A percentile compares a stretch with the other conserved stretches of the same genome.
phyloP scores from a whole-genome alignment of 2,329 filamentous ascomycete genomes.

The Clonostachys byssicola region DNA sequence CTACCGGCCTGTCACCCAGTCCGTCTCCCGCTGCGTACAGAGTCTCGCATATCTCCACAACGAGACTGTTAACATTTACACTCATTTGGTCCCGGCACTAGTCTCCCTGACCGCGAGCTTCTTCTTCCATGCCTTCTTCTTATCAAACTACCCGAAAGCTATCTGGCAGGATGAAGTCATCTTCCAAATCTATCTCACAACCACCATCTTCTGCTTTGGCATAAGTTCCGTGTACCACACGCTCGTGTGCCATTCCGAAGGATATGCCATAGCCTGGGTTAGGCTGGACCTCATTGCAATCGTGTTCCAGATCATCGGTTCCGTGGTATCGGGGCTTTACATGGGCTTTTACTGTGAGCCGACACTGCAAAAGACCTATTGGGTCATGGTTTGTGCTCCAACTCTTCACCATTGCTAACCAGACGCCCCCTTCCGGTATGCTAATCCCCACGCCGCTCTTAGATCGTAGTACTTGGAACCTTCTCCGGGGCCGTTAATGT shows the following conservation, averaged over 20 bases:
- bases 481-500: conserved; percentile 25
- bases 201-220: conserved; percentile 26
- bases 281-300: conserved; percentile 31
- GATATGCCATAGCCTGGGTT: conserved; percentile 25
- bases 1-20: conserved; percentile 35
- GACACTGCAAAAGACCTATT: conserved; percentile 22
- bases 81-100: conserved; percentile 33
- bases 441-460: neutral
- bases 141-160: conserved; percentile 21
- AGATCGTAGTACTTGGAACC: conserved; percentile 26
- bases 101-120: conserved; percentile 20
- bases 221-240: conserved; percentile 32
- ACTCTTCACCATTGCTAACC: conserved; percentile 3
- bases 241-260: conserved; percentile 29
- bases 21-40: conserved; percentile 24
- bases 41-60: conserved; percentile 33
- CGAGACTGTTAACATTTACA: conserved; percentile 23
- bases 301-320: conserved; percentile 26
- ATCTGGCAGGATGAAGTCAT: conserved; percentile 24
- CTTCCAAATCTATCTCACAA: conserved; percentile 30
- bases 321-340: conserved; percentile 32
- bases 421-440: too few relatives aligned
- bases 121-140: conserved; percentile 13
- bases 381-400: conserved; percentile 18
- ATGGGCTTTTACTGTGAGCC: conserved; percentile 31